Percentiles rank a stretch among this genome's conserved stretches.
phyloP scores from a whole-genome alignment of 345 rosid species.

The Citrus inodora region DNA sequence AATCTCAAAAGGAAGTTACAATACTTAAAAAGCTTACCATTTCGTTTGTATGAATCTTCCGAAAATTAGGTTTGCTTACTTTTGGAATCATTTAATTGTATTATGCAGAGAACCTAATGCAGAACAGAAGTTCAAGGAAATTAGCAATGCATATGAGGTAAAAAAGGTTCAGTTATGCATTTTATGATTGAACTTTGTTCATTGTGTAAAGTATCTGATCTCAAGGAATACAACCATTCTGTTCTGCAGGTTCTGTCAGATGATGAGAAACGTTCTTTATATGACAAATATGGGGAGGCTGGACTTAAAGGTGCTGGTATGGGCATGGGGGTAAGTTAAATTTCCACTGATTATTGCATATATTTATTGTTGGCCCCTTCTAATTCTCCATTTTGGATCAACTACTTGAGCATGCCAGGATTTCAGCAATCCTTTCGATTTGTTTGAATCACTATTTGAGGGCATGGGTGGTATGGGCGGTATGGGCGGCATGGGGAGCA shows the following conservation, averaged over 20 bases:
- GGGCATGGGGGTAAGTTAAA: constrained; percentile 90
- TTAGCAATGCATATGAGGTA: constrained; percentile 98
- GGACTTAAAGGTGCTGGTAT: constrained; percentile 94
- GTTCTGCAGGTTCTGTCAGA: constrained; percentile 79
- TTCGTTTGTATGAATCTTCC: neutral
- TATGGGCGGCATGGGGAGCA: constrained; percentile 66
- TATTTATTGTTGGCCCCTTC: neutral
- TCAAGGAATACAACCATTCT: constrained; percentile 8
- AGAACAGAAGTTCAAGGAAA: constrained; percentile 92
- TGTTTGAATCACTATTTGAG: constrained; percentile 85
- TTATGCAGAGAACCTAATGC: constrained; percentile 81
- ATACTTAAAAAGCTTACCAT: neutral
- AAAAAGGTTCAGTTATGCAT: constrained; percentile 13
- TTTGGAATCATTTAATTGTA: constrained; percentile 1
- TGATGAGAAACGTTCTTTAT: constrained; percentile 93
- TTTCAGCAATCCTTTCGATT: constrained; percentile 94
- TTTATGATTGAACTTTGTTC: neutral
- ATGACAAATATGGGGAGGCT: constrained; percentile 94
- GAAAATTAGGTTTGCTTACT: neutral
- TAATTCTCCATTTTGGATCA: constrained; percentile 10
- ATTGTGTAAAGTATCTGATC: constrained; percentile 2
- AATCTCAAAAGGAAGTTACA: neutral
- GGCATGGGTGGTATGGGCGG: constrained; percentile 91
- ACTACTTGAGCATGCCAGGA: constrained; percentile 45
- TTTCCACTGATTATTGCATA: neutral